A percentile compares a stretch with the other conserved stretches of the same genome.
These are phyloP conservation scores for Solioccasus polychromus DNA, from an alignment of 768 basidiomycete species.

Conservation along the genomic window DNA sequence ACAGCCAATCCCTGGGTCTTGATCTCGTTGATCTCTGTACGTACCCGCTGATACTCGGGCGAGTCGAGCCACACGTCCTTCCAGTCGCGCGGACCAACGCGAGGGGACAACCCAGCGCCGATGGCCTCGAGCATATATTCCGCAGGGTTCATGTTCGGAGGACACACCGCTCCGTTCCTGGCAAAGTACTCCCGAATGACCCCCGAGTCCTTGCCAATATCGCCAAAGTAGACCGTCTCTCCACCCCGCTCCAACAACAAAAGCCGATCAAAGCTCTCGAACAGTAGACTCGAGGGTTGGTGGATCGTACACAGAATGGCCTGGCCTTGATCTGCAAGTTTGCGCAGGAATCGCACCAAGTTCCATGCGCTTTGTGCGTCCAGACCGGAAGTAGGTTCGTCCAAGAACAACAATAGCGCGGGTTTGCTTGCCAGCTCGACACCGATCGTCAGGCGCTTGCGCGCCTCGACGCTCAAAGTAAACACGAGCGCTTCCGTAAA, in stretches of 20 bases:
- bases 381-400: constrained; percentile 54
- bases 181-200: constrained; percentile 76
- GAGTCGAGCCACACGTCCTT: constrained; percentile 80
- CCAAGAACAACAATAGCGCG: constrained; percentile 24
- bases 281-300: constrained; percentile 81
- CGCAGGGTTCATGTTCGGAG: constrained; percentile 73
- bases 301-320: constrained; percentile 91
- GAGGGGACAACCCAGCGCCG: constrained; percentile 73
- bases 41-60: constrained; percentile 47
- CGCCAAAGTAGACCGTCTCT: constrained; percentile 92
- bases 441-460: constrained; percentile 88
- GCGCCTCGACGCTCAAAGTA: constrained; percentile 62
- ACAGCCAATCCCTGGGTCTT: constrained; percentile 45
- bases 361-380: constrained; percentile 76
- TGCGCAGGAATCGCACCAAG: constrained; percentile 75
- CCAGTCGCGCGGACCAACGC: constrained; percentile 82
- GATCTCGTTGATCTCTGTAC: constrained; percentile 44
- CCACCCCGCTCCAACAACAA: constrained; percentile 74
- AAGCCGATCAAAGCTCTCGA: constrained; percentile 80
- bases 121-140: constrained; percentile 85
- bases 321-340: constrained; percentile 82
- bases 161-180: constrained; percentile 66
- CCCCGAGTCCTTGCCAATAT: constrained; percentile 72
- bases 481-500: constrained; percentile 79
- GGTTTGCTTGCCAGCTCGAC: constrained; percentile 84